A percentile compares a stretch with the other conserved stretches of the same genome.
phyloP scores from a whole-genome alignment of 1,284 basidiomycete species.

The Tilletia setariae region DNA sequence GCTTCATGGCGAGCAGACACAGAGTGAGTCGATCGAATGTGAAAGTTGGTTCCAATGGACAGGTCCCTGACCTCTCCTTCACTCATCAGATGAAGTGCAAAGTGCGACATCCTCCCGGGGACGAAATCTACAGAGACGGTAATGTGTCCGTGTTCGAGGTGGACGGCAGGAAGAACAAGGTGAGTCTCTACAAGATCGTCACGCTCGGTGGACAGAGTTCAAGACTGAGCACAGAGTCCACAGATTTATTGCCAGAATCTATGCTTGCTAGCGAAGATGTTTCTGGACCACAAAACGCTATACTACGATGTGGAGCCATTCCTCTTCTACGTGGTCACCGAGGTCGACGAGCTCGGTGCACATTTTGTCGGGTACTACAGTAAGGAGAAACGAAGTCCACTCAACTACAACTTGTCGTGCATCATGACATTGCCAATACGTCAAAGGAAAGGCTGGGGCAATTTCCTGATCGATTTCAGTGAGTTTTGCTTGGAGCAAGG shows the following conservation, averaged over 20 bases:
- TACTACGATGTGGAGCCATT: conserved; percentile 99
- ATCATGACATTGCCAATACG: conserved; percentile 98
- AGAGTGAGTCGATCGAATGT: conserved; percentile 61
- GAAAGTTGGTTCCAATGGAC: neutral
- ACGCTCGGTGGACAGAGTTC: neutral
- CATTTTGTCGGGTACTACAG: conserved; percentile 98
- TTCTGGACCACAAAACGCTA: conserved; percentile 97
- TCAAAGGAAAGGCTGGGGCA: conserved; percentile 90
- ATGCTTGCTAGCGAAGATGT: conserved; percentile 98
- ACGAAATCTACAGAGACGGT: conserved; percentile 94
- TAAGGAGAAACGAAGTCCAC: conserved; percentile 94
- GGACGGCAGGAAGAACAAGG: conserved; percentile 93
- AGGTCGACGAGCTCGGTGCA: conserved; percentile 81
- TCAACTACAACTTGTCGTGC: conserved; percentile 90
- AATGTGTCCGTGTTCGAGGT: conserved; percentile 91
- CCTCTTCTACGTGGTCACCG: conserved; percentile 95
- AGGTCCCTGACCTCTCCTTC: neutral
- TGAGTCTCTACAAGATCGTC: neutral
- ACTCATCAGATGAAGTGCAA: conserved; percentile 72
- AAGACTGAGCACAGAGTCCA: conserved; percentile 14
- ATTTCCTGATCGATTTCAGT: conserved; percentile 97
- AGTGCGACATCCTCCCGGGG: conserved; percentile 87
- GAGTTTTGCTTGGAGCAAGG: conserved; percentile 55
- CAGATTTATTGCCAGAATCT: conserved; percentile 95
- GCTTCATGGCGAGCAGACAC: conserved; percentile 82